These are phyloP conservation scores for Corylus heterophylla DNA, from an alignment of 306 rosid species.

Conservation along the genomic window DNA sequence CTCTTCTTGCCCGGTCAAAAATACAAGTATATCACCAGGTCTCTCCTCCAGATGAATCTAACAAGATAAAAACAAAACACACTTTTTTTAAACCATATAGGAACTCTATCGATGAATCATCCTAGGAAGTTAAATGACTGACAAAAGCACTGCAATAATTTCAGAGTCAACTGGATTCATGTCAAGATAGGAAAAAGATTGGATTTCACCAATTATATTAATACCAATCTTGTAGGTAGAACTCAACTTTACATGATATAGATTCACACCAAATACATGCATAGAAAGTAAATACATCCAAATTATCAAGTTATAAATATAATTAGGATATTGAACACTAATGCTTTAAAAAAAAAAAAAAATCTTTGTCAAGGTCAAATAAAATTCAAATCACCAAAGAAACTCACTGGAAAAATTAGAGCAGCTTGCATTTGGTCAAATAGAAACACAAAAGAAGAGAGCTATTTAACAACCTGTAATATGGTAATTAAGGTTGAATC, in stretches of 20 bases:
- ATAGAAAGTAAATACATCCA: no score
- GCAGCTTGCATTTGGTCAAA: slow-evolving; percentile 23
- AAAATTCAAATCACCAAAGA: background rate
- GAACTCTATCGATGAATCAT: background rate
- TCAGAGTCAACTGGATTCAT: background rate
- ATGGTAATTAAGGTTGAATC: slow-evolving; percentile 69
- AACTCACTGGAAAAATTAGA: slow-evolving; percentile 3
- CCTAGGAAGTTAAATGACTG: background rate
- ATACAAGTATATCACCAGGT: slow-evolving; percentile 86
- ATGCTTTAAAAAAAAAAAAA: background rate
- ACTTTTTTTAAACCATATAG: background rate
- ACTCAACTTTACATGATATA: no score
- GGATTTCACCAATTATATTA: background rate
- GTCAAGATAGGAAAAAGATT: slow-evolving; percentile 1
- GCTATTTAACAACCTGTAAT: slow-evolving; percentile 59
- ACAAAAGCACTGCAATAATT: background rate
- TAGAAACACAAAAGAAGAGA: slow-evolving; percentile 1
- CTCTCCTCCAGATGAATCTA: slow-evolving; percentile 85
- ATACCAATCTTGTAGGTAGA: background rate
- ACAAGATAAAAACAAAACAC: slow-evolving; percentile 18
- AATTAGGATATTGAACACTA: background rate
- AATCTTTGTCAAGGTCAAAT: background rate
- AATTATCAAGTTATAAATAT: no score
- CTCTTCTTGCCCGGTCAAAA: slow-evolving; percentile 96
- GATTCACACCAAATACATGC: no score